Percentiles rank a stretch among this genome's conserved stretches.
Evolutionary conservation across 1,284 basidiomycete genomes (phyloP).

Genomic region (Rugosomyces carneus): DNA sequence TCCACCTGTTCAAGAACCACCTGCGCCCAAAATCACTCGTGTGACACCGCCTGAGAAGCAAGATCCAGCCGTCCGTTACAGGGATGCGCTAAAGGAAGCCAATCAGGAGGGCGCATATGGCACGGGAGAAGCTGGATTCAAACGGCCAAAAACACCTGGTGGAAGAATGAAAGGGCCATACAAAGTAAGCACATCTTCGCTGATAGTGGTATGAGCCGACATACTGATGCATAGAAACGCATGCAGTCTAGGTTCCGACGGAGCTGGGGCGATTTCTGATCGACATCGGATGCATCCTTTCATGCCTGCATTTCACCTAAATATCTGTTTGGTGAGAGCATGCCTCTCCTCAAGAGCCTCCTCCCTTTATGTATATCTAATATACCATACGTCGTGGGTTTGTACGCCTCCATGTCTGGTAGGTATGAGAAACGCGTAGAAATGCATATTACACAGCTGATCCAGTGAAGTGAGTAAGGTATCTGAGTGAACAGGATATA

Average conservation of each 20-base stretch:
- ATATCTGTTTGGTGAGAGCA: too few relatives aligned
- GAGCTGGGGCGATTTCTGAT: slow-evolving; percentile 78
- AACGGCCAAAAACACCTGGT: slow-evolving; percentile 57
- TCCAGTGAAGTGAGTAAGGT: slow-evolving; percentile 7
- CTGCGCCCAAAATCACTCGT: slow-evolving; percentile 47
- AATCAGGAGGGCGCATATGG: slow-evolving; percentile 63
- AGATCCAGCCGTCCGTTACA: slow-evolving; percentile 57
- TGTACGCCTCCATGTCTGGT: not conserved
- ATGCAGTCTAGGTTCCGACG: slow-evolving; percentile 85
- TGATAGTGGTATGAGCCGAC: slow-evolving; percentile 22
- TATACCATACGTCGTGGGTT: not conserved
- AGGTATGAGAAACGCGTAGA: not conserved
- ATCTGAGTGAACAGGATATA: slow-evolving; percentile 11
- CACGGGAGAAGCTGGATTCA: slow-evolving; percentile 66
- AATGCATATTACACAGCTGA: not conserved
- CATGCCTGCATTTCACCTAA: too few relatives aligned
- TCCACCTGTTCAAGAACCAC: slow-evolving; percentile 18
- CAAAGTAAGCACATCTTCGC: slow-evolving; percentile 52
- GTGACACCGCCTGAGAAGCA: slow-evolving; percentile 55
- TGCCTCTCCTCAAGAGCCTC: too few relatives aligned
- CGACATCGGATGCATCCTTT: too few relatives aligned
- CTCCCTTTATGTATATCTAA: not conserved
- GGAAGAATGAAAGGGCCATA: slow-evolving; percentile 79
- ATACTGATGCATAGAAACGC: slow-evolving; percentile 42
- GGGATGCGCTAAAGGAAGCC: slow-evolving; percentile 45